Percentiles rank a stretch among this genome's conserved stretches.
Conservation (phyloP, 257 asterid genomes). For the Leonotis leonurus region DNA sequence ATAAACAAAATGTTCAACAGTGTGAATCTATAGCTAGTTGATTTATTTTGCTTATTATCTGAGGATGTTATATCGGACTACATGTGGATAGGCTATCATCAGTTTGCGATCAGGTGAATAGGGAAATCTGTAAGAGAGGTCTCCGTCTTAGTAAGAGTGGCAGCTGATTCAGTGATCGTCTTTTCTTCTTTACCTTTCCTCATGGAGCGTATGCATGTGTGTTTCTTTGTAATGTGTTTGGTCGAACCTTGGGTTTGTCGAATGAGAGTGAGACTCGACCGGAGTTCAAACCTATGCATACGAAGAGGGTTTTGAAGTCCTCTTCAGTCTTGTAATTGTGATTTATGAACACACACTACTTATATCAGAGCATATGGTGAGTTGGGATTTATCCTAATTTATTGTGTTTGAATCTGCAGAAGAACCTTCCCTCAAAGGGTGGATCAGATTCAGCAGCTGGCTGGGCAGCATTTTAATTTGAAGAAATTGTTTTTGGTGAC, state of each 20-base stretch:
- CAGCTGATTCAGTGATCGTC: no score
- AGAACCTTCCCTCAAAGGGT: conserved; percentile 65
- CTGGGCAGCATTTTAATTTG: conserved; percentile 97
- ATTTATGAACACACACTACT: no score
- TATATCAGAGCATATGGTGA: no score
- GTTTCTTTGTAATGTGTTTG: background rate
- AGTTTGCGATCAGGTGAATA: no score
- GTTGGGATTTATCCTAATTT: no score
- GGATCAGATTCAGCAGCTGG: conserved; percentile 93
- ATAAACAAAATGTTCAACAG: background rate
- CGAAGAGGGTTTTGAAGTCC: no score
- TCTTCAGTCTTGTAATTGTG: no score
- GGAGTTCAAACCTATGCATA: background rate
- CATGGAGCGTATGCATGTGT: no score
- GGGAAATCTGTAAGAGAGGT: background rate
- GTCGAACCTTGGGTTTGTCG: background rate
- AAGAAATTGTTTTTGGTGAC: conserved; percentile 28
- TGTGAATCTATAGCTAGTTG: background rate
- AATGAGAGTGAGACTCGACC: background rate
- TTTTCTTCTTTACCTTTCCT: no score
- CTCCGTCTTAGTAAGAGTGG: background rate
- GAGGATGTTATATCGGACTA: background rate
- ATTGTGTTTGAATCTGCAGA: conserved; percentile 52
- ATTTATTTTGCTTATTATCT: background rate
- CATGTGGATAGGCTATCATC: background rate